phyloP scores from a whole-genome alignment of 768 basidiomycete genomes.

The Boletus subparvulus region DNA sequence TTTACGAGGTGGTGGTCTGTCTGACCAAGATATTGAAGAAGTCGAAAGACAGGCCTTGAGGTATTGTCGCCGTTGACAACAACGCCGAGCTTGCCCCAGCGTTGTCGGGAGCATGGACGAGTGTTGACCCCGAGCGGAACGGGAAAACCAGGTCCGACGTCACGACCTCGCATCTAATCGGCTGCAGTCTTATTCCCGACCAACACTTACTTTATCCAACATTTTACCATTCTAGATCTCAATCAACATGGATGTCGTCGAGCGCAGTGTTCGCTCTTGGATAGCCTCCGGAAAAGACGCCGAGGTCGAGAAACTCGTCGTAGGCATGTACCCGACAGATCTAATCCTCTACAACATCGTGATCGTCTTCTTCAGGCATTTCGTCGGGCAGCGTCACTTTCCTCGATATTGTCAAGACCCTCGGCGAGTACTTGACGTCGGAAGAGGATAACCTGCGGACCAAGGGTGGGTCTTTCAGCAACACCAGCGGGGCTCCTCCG shows the following conservation, averaged over 20 bases:
- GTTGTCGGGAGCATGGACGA: constrained; percentile 23
- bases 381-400: constrained; percentile 58
- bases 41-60: constrained; percentile 28
- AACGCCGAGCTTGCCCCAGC: constrained; percentile 16
- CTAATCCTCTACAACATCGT: background rate
- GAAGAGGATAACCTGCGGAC: constrained; percentile 76
- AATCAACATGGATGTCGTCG: constrained; percentile 41
- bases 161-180: constrained; percentile 12
- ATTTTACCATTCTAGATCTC: background rate
- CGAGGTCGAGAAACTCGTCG: constrained; percentile 57
- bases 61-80: constrained; percentile 22
- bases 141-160: constrained; percentile 9
- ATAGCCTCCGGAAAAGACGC: constrained; percentile 61
- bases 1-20: constrained; percentile 13
- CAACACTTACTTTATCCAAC: background rate
- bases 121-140: constrained; percentile 1
- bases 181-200: background rate
- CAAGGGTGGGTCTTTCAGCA: constrained; percentile 57
- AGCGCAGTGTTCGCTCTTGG: constrained; percentile 68
- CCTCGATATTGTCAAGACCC: constrained; percentile 77
- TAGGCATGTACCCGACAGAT: constrained; percentile 44
- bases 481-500: background rate
- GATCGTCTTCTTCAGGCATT: constrained; percentile 40
- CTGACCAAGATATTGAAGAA: constrained; percentile 13
- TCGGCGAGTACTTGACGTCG: constrained; percentile 85